phyloP scores from a whole-genome alignment of 176 grass and related monocot genomes.

The Typha latifolia region DNA sequence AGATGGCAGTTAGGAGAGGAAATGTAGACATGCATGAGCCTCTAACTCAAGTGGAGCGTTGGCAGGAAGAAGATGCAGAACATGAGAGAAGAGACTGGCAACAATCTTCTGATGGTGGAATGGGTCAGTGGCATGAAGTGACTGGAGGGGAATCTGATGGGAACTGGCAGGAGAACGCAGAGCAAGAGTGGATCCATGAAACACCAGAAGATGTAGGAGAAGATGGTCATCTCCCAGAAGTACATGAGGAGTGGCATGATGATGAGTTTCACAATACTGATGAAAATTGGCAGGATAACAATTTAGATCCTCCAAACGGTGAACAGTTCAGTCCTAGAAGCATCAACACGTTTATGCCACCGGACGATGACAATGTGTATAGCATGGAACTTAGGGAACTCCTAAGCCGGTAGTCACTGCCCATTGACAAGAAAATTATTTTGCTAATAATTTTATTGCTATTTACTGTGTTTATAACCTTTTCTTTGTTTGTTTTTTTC shows the following conservation, averaged over 20 bases:
- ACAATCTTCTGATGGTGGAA: conserved; percentile 37
- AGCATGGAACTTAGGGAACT: conserved; percentile 83
- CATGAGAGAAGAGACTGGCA: conserved; percentile 32
- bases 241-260: conserved; percentile 60
- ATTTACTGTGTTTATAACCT: neutral
- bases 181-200: conserved; percentile 35
- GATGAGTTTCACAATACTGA: conserved; percentile 48
- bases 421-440: conserved; percentile 5
- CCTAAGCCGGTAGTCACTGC: conserved; percentile 60
- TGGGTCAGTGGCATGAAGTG: conserved; percentile 45
- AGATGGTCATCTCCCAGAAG: conserved; percentile 24
- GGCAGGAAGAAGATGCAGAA: conserved; percentile 30
- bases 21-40: conserved; percentile 27
- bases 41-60: conserved; percentile 26
- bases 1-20: neutral
- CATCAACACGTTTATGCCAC: conserved; percentile 59
- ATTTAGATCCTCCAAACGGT: conserved; percentile 38
- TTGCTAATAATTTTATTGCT: neutral
- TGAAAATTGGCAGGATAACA: conserved; percentile 58
- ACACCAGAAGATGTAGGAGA: conserved; percentile 24
- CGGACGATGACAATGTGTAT: conserved; percentile 70
- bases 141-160: conserved; percentile 38
- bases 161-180: conserved; percentile 55
- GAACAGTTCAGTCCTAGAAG: conserved; percentile 45
- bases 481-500: conserved; percentile 6